Conservation (phyloP, 257 asterid species). For the Agastache rugosa region DNA sequence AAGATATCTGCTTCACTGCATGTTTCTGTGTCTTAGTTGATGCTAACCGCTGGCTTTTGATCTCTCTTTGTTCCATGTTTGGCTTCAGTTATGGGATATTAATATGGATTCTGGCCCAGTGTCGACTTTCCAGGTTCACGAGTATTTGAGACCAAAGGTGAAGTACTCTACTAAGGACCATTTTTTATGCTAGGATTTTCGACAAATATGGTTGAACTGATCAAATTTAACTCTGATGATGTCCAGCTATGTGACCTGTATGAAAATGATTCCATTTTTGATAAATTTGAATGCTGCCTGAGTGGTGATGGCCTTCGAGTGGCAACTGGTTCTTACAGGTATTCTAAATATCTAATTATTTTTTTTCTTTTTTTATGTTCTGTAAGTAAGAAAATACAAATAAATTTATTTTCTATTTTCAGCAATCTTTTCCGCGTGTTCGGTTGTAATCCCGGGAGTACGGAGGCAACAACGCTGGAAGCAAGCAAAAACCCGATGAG, state of each 20-base stretch:
- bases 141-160: slow-evolving; percentile 96
- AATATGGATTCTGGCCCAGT: slow-evolving; percentile 99
- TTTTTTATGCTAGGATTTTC: slow-evolving; percentile 20
- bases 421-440: slow-evolving; percentile 85
- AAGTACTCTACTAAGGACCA: slow-evolving; percentile 23
- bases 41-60: slow-evolving; percentile 14
- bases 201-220: slow-evolving; percentile 41
- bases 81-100: slow-evolving; percentile 93
- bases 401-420: slow-evolving; percentile 34
- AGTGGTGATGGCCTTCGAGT: slow-evolving; percentile 95
- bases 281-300: slow-evolving; percentile 96
- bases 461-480: slow-evolving; percentile 76
- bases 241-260: slow-evolving; percentile 87
- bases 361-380: background rate
- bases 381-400: background rate
- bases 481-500: slow-evolving; percentile 86
- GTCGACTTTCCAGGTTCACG: slow-evolving; percentile 95
- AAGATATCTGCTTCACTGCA: slow-evolving; percentile 3
- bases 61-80: slow-evolving; percentile 27
- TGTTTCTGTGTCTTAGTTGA: background rate
- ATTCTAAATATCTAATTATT: slow-evolving; percentile 24
- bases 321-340: slow-evolving; percentile 99
- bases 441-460: slow-evolving; percentile 67
- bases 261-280: slow-evolving; percentile 96
- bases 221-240: slow-evolving; percentile 29